Conservation (phyloP, 2,329 filamentous ascomycete genomes). For the Lasiodiplodia citricola region DNA sequence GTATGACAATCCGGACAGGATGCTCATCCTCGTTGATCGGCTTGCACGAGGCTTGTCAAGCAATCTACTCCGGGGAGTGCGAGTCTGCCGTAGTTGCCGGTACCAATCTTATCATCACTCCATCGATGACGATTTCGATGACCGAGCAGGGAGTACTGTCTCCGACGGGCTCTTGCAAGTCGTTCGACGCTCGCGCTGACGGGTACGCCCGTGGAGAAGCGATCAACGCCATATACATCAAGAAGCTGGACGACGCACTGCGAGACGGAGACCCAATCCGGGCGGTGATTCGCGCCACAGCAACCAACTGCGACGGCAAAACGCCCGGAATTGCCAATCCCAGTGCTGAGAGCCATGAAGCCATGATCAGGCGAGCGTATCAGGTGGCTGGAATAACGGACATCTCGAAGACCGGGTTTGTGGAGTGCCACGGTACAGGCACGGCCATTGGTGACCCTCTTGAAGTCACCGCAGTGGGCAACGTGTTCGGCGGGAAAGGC, state of each 20-base stretch:
- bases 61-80: conserved; percentile 34
- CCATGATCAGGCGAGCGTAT: conserved; percentile 42
- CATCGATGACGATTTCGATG: conserved; percentile 39
- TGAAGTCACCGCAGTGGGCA: conserved; percentile 29
- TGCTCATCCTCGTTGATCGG: conserved; percentile 47
- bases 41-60: conserved; percentile 47
- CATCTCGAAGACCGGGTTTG: conserved; percentile 8
- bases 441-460: conserved; percentile 33
- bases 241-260: conserved; percentile 38
- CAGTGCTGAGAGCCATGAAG: conserved; percentile 32
- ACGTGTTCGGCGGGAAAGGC: neutral
- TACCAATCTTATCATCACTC: conserved; percentile 44
- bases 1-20: conserved; percentile 39
- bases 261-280: conserved; percentile 43
- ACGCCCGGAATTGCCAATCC: conserved; percentile 35
- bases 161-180: conserved; percentile 33
- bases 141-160: conserved; percentile 46
- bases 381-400: conserved; percentile 26
- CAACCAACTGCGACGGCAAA: conserved; percentile 32
- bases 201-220: conserved; percentile 46
- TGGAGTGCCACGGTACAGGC: conserved; percentile 29
- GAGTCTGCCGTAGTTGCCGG: conserved; percentile 45
- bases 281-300: conserved; percentile 40
- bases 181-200: conserved; percentile 40
- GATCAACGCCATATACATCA: conserved; percentile 41